Conservation (phyloP, 208 protist genomes). For the Trichomonas gallinae region DNA sequence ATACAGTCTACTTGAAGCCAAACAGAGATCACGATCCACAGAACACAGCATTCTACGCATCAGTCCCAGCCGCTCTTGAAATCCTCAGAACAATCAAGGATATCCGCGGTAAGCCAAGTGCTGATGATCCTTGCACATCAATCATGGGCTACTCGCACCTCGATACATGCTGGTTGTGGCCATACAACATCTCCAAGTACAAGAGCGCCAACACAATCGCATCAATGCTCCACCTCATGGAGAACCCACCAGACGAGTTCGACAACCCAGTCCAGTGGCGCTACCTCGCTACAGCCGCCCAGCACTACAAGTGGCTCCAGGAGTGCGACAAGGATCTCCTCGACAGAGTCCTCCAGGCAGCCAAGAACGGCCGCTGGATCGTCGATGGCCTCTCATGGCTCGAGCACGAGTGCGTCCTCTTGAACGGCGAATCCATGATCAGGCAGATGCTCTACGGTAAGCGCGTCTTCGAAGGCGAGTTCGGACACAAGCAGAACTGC, state of each 20-base stretch:
- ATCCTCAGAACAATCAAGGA: background rate
- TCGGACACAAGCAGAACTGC: background rate
- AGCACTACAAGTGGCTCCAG: background rate
- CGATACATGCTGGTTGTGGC: background rate
- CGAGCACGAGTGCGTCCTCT: background rate
- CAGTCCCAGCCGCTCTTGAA: background rate
- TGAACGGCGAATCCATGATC: background rate
- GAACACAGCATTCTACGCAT: background rate
- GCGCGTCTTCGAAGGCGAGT: background rate
- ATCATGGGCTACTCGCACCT: background rate
- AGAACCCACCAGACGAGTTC: background rate
- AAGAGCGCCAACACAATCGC: background rate
- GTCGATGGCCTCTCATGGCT: background rate
- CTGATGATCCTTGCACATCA: background rate
- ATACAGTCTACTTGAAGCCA: background rate
- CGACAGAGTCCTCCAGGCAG: background rate
- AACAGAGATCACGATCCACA: background rate
- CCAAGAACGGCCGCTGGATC: background rate
- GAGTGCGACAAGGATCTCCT: background rate
- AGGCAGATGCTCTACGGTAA: slow-evolving; percentile 18
- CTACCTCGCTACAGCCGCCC: background rate
- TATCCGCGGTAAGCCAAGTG: background rate
- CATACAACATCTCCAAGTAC: background rate
- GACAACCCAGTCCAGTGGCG: background rate
- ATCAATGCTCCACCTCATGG: background rate